Conservation (phyloP, 805 yeast species). For the Tetrapisispora namnaoensis region DNA sequence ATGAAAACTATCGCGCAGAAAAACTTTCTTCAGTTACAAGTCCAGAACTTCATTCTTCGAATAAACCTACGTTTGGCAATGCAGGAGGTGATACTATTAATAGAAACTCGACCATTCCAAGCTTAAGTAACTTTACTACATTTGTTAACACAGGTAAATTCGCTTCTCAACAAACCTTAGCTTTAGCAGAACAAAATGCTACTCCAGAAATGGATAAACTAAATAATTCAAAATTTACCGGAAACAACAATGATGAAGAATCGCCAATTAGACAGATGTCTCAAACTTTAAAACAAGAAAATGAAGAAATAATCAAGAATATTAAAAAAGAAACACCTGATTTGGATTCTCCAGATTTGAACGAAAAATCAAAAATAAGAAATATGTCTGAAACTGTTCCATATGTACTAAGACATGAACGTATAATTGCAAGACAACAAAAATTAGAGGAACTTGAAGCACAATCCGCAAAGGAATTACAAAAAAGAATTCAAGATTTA, state of each 20-base stretch:
- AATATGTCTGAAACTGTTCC: slow-evolving; percentile 79
- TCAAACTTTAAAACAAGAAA: slow-evolving; percentile 29
- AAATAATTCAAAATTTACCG: not conserved
- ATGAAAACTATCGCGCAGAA: slow-evolving; percentile 75
- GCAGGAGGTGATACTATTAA: slow-evolving; percentile 3
- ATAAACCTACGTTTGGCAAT: not conserved
- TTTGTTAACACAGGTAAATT: slow-evolving; percentile 28
- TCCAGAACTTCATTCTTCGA: slow-evolving; percentile 8
- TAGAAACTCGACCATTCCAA: slow-evolving; percentile 28
- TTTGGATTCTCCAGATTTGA: slow-evolving; percentile 24
- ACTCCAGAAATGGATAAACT: slow-evolving; percentile 2
- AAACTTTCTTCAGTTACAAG: slow-evolving; percentile 50
- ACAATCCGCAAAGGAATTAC: slow-evolving; percentile 64
- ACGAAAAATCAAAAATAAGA: slow-evolving; percentile 54
- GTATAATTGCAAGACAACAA: slow-evolving; percentile 63
- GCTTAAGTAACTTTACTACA: slow-evolving; percentile 30
- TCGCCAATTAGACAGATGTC: slow-evolving; percentile 33
- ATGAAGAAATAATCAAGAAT: slow-evolving; percentile 30
- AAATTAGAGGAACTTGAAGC: slow-evolving; percentile 72
- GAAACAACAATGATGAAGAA: slow-evolving; percentile 13
- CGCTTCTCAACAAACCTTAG: slow-evolving; percentile 19
- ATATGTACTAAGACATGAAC: slow-evolving; percentile 70
- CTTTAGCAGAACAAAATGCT: not conserved
- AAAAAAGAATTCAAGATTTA: slow-evolving; percentile 63
- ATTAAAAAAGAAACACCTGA: slow-evolving; percentile 31